Conservation (phyloP, 495 filamentous ascomycete species). For the Apiosordaria backusii region DNA sequence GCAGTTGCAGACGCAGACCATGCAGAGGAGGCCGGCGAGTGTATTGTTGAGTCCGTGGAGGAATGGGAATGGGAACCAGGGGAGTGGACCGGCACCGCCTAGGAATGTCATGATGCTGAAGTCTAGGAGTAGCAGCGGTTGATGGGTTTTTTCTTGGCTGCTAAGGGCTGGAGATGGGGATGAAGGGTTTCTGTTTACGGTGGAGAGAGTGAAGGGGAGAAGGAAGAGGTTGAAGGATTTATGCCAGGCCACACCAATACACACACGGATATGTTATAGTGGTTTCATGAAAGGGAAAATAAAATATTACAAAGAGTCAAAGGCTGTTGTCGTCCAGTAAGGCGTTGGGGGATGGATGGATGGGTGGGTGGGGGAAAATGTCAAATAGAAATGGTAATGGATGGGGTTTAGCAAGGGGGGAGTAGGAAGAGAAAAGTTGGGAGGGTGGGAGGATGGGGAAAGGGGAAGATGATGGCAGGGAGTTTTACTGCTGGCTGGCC, state of each 20-base stretch:
- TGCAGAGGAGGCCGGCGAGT: slow-evolving; percentile 12
- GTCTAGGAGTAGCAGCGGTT: slow-evolving; percentile 14
- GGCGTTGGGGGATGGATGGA: neutral
- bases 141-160: too few species aligned
- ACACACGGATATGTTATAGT: neutral
- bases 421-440: too few species aligned
- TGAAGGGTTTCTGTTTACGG: neutral
- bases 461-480: too few species aligned
- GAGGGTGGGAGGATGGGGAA: neutral
- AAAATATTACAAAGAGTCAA: neutral
- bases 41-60: slow-evolving; percentile 22
- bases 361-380: neutral
- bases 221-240: neutral
- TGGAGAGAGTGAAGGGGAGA: neutral
- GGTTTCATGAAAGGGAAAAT: neutral
- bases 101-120: slow-evolving; percentile 10
- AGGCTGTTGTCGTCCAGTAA: neutral
- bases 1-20: neutral
- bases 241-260: neutral
- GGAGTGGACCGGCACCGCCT: neutral
- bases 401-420: neutral
- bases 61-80: slow-evolving; percentile 9
- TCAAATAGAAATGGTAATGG: neutral
- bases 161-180: too few species aligned
- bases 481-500: neutral